Percentiles rank a stretch among this genome's conserved stretches.
phyloP scores from a whole-genome alignment of 495 filamentous ascomycete species.

The Talaromyces liani region DNA sequence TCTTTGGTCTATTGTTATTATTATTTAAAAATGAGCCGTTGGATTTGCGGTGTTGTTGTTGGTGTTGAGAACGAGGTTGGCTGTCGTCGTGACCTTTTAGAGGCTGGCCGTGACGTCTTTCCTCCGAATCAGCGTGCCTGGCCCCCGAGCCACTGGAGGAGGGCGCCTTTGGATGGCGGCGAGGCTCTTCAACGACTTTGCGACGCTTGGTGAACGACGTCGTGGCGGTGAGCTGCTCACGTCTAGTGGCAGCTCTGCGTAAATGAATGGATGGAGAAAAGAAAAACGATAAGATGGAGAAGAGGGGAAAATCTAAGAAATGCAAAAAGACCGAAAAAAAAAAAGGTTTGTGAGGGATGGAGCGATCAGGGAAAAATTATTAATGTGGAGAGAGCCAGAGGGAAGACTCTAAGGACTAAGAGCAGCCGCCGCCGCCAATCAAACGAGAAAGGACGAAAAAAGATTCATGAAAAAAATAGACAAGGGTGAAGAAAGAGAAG shows the following conservation, averaged over 20 bases:
- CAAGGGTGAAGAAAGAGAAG: neutral
- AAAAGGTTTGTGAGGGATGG: neutral
- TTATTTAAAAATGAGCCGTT: neutral
- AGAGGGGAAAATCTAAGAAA: neutral
- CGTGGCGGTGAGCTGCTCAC: conserved; percentile 70
- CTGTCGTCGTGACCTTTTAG: neutral
- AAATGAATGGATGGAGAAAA: neutral
- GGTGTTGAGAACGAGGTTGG: neutral
- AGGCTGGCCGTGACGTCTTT: conserved; percentile 29
- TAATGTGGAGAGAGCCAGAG: neutral
- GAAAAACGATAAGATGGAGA: neutral
- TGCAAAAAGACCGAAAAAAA: conserved; percentile 1
- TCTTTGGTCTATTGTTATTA: neutral
- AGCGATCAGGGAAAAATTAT: conserved; percentile 1
- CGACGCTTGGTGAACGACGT: conserved; percentile 91
- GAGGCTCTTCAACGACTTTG: conserved; percentile 59
- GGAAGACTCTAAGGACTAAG: neutral
- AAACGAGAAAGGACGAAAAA: neutral
- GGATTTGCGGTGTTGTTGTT: conserved; percentile 1
- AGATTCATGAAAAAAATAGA: neutral
- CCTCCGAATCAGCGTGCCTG: conserved; percentile 21
- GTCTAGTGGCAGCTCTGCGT: conserved; percentile 36
- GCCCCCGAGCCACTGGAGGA: conserved; percentile 25
- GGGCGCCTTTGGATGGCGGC: conserved; percentile 22
- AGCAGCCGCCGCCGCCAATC: neutral